Evolutionary conservation across 2,329 filamentous ascomycete species (phyloP).

Genomic region (Aspergillus latus): DNA sequence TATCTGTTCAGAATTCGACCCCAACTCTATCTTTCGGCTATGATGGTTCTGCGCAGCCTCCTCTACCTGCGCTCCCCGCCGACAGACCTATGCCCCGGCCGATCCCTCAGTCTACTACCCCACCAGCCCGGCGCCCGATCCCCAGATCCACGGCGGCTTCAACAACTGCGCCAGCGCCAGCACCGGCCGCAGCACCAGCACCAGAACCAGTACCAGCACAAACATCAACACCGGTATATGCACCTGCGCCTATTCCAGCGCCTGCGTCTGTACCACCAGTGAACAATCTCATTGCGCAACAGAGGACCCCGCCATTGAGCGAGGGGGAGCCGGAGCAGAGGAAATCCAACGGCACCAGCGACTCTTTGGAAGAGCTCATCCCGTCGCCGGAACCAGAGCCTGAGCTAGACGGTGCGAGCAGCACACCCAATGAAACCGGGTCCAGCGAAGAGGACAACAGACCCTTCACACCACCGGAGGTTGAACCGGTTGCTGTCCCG

Average conservation of each 20-base stretch:
- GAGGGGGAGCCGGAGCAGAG: slow-evolving; percentile 14
- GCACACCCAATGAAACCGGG: slow-evolving; percentile 20
- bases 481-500: slow-evolving; percentile 35
- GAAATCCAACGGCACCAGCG: slow-evolving; percentile 19
- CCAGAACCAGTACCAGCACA: not conserved
- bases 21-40: not conserved
- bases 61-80: not conserved
- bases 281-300: slow-evolving; percentile 8
- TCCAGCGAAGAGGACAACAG: slow-evolving; percentile 22
- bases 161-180: not conserved
- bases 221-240: not conserved
- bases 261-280: slow-evolving; percentile 1
- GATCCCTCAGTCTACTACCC: slow-evolving; percentile 1
- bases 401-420: slow-evolving; percentile 16
- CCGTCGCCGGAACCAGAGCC: slow-evolving; percentile 35
- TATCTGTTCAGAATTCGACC: not conserved
- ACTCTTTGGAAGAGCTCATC: slow-evolving; percentile 35
- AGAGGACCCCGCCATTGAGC: slow-evolving; percentile 16
- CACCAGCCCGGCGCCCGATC: not conserved
- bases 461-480: slow-evolving; percentile 32
- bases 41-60: not conserved
- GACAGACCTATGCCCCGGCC: slow-evolving; percentile 4
- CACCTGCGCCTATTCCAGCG: not conserved
- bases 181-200: not conserved
- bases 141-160: not conserved